Evolutionary conservation across 2,329 filamentous ascomycete species (phyloP), one percentile per base, ranked within the genome.

Genomic region (Ceratocystis harringtonii): DNA sequence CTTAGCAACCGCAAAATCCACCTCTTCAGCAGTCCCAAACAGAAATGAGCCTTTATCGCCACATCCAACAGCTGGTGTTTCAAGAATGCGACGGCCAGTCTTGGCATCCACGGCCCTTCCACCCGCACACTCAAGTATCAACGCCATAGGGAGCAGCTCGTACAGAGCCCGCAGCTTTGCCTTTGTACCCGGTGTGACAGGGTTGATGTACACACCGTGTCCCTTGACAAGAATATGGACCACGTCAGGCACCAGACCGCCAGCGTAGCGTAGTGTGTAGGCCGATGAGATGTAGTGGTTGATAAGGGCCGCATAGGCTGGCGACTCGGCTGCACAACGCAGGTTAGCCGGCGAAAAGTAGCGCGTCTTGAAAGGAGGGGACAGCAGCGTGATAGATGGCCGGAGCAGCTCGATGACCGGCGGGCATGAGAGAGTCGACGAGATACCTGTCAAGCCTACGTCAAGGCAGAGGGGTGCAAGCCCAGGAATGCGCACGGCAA

Each of bases 321-420:
- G 69, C 57, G 79, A 74, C 19, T 84, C 79, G 0, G 79, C 78
- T 0, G 83, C 82, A 0, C 80, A 77, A 8, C 84, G 80, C 64
- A 85, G 72, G 69, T 86, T 86, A 3, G 83, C 83, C 0, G 84
- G 84, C 0, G 84, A 81, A 69, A 86, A 86, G 71, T 85, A 86
- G 0, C 79, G 76, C 30, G 81, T 80, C 69, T 76, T 78, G 69
- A 76, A 75, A 0, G 77, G 76, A 2, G 74, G 69, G 0, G 68
- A 48, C 0, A 72, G 68, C 2, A 83, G 73, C 6, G 69, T 72
- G 5, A 84, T 74, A 0, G 69, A 60, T 0, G 76, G 45, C 0
- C 78, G 77, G 0, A 82, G 70, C 0, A 84, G 68, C 2, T 76
- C 72, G 61, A 68, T 66, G 7, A 7, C 17, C 28, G 22, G 50